Evolutionary conservation across 169 alveolate genomes (phyloP), one percentile per base, ranked within the genome.

Genomic region (Pseudocohnilembus persalinus): DNA sequence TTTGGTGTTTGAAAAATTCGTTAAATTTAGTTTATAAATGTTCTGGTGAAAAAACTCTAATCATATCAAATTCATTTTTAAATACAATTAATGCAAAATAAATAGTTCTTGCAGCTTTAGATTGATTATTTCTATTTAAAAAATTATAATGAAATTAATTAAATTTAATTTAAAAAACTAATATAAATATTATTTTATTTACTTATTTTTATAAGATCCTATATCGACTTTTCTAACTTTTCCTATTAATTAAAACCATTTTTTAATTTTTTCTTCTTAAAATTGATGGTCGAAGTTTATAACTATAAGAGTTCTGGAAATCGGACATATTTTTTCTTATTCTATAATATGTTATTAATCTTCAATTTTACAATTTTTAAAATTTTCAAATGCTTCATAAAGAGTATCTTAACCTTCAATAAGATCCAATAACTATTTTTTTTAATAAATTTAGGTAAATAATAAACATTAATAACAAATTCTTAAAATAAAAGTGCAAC

Each of bases 51-150:
- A 86, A 86, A 31, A 85, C 80, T 74, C 80, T 63, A 0, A 85
- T 86, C 74, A 86, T 30, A 86, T 86, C 90, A 81, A 28, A 86
- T 80, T 86, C 90, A 81, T 86, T 86, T 68, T 86, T 86, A 35
- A 86, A 86, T 16, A 86, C 87, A 28, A 86, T 83, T 27, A 86
- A 31, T 65, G 87, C 90, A 31, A 86, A 83, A 75, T 86, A 82
- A 31, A 86, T 79, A 29, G 28, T 34, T 73, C 63, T 79, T 26
- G 63, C 84, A 28, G 24, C 20, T 49, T 49, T 49, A 49, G 20
- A 49, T 20, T 49, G 26, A 49, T 4, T 11, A 49, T 4, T 11
- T 49, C 20, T 49, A 49, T 49, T 63, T 30, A 35, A 30, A 15
- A 49, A 29, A 63, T 33, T 31, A 34, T 77, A 31, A 33, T 34